A percentile compares a stretch with the other conserved stretches of the same genome.
These are phyloP conservation scores for Penicillium decumbens DNA, from an alignment of 2,329 filamentous ascomycete genomes.

Conservation along the genomic window DNA sequence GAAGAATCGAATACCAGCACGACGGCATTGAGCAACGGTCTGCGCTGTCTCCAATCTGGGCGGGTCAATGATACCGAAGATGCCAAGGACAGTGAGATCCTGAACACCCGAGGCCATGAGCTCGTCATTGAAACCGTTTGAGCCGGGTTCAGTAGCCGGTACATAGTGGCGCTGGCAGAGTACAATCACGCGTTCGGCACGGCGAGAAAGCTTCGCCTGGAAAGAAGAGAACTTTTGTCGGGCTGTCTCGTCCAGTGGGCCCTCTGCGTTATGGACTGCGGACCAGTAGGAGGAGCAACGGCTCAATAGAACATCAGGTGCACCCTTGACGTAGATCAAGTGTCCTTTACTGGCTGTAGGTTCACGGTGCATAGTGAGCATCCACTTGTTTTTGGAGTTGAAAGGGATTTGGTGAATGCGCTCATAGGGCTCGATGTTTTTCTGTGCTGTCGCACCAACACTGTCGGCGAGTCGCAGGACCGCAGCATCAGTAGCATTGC, in stretches of 20 bases:
- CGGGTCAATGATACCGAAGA: constrained; percentile 48
- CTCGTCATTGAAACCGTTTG: constrained; percentile 52
- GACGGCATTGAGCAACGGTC: constrained; percentile 35
- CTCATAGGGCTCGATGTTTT: constrained; percentile 56
- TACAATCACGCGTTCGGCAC: constrained; percentile 66
- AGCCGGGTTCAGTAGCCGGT: constrained; percentile 39
- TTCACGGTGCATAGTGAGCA: constrained; percentile 55
- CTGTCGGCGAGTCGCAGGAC: constrained; percentile 67
- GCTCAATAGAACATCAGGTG: constrained; percentile 66
- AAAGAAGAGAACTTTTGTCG: constrained; percentile 52
- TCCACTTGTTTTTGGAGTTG: constrained; percentile 82
- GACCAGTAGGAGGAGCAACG: constrained; percentile 59
- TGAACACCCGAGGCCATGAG: constrained; percentile 39
- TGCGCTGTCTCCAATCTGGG: constrained; percentile 33
- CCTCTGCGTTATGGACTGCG: constrained; percentile 52
- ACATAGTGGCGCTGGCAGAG: constrained; percentile 59
- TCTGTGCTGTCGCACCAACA: constrained; percentile 55
- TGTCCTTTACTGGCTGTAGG: constrained; percentile 31
- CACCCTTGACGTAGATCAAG: constrained; percentile 62
- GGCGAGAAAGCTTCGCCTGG: constrained; percentile 64
- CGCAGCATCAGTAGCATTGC: constrained; percentile 73
- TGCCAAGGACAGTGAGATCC: constrained; percentile 49
- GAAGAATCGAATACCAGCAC: constrained; percentile 40
- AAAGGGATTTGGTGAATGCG: constrained; percentile 67
- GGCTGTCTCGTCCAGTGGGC: constrained; percentile 49